Percentiles rank a stretch among this genome's conserved stretches.
Conservation (phyloP, 83 land plant species). For the Diphasiastrum complanatum region DNA sequence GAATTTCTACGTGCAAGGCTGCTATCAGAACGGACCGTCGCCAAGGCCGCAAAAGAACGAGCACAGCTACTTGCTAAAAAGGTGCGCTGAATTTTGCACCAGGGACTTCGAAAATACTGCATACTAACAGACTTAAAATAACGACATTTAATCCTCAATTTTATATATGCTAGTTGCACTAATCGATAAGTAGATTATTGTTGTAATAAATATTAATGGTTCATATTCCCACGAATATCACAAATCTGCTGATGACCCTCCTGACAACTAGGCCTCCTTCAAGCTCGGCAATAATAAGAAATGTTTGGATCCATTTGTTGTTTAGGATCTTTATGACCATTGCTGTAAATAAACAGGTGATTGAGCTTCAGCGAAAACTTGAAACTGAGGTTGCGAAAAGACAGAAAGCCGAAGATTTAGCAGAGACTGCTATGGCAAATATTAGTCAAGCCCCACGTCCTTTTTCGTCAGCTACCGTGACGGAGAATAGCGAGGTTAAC, state of each 20-base stretch:
- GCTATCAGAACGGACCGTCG: conserved; percentile 25
- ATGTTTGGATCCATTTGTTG: neutral
- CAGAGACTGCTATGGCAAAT: conserved; percentile 2
- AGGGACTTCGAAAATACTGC: neutral
- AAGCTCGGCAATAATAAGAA: neutral
- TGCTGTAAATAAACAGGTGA: conserved; percentile 15
- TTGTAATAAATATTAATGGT: too few species aligned
- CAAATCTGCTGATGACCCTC: too few species aligned
- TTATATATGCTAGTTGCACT: too few species aligned
- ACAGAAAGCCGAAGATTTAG: conserved; percentile 21
- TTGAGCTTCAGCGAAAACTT: conserved; percentile 19
- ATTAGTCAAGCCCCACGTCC: too few species aligned
- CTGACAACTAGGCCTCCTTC: neutral
- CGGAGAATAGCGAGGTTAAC: too few species aligned
- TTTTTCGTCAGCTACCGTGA: too few species aligned
- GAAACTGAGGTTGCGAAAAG: conserved; percentile 15
- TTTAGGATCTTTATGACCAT: neutral
- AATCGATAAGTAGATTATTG: too few species aligned
- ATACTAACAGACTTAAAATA: too few species aligned
- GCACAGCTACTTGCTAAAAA: conserved; percentile 25
- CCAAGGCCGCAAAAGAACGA: conserved; percentile 30
- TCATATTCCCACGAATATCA: too few species aligned
- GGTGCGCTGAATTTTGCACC: conserved; percentile 11
- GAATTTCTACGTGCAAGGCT: conserved; percentile 36
- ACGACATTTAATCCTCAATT: too few species aligned